Evolutionary conservation across 2,329 filamentous ascomycete species (phyloP).

Genomic region (Ophiostoma triangulosporum): DNA sequence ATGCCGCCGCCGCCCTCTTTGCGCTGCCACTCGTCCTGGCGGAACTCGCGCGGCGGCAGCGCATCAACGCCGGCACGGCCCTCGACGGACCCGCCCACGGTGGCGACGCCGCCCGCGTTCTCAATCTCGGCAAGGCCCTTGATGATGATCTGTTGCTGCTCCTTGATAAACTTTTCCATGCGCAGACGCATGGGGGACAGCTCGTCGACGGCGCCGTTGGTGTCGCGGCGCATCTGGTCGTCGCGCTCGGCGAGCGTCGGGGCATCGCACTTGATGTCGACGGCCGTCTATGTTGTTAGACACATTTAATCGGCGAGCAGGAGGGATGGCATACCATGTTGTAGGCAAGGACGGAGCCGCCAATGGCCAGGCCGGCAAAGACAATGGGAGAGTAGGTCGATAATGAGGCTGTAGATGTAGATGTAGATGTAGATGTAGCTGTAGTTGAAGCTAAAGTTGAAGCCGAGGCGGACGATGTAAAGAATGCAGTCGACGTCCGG

Average conservation of each 20-base stretch:
- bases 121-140: slow-evolving; percentile 60
- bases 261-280: slow-evolving; percentile 38
- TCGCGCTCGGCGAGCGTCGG: slow-evolving; percentile 77
- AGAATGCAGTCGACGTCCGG: not conserved
- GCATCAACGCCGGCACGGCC: slow-evolving; percentile 27
- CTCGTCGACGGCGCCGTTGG: slow-evolving; percentile 47
- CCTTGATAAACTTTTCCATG: slow-evolving; percentile 93
- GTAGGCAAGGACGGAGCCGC: slow-evolving; percentile 37
- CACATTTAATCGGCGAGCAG: too few species aligned
- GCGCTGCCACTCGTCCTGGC: slow-evolving; percentile 73
- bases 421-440: not conserved
- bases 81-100: slow-evolving; percentile 7
- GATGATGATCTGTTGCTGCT: slow-evolving; percentile 82
- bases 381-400: not conserved
- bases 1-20: slow-evolving; percentile 85
- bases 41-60: slow-evolving; percentile 41
- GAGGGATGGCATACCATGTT: slow-evolving; percentile 36
- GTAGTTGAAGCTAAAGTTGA: not conserved
- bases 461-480: not conserved
- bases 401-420: not conserved
- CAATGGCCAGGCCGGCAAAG: slow-evolving; percentile 12
- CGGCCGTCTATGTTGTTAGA: slow-evolving; percentile 23
- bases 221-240: slow-evolving; percentile 64
- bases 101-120: slow-evolving; percentile 11
- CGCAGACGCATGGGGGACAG: slow-evolving; percentile 90